A percentile compares a stretch with the other conserved stretches of the same genome.
Conservation (phyloP, 2,329 filamentous ascomycete genomes). For the Fusarium falciforme region DNA sequence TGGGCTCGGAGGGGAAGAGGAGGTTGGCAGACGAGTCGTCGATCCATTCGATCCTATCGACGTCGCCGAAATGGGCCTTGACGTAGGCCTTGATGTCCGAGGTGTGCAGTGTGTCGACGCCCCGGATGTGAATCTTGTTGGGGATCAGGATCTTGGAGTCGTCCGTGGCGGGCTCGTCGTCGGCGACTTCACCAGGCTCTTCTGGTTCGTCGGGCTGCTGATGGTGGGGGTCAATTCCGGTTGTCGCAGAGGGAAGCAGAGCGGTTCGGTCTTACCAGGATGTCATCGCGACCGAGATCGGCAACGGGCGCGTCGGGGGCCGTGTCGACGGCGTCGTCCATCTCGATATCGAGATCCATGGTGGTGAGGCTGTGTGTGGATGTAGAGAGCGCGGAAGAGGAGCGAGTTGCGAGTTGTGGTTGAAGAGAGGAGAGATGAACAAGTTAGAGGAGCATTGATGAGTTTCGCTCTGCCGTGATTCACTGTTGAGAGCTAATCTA, state of each 20-base stretch:
- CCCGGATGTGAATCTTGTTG: slow-evolving; percentile 83
- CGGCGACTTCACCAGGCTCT: slow-evolving; percentile 53
- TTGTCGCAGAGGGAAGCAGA: neutral
- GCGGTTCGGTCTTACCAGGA: slow-evolving; percentile 47
- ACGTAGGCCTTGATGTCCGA: slow-evolving; percentile 83
- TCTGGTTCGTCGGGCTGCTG: slow-evolving; percentile 52
- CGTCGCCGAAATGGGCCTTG: slow-evolving; percentile 70
- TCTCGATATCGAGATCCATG: slow-evolving; percentile 79
- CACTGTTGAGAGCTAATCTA: neutral
- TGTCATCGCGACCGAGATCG: slow-evolving; percentile 50
- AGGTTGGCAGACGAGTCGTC: slow-evolving; percentile 93
- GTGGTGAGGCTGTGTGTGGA: neutral
- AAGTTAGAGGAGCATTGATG: neutral
- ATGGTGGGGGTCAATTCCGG: slow-evolving; percentile 25
- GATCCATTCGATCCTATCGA: slow-evolving; percentile 87
- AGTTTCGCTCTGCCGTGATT: neutral
- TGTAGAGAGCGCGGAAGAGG: neutral
- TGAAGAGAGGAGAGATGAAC: neutral
- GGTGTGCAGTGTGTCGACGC: slow-evolving; percentile 84
- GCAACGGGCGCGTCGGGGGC: slow-evolving; percentile 41
- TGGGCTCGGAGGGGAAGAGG: slow-evolving; percentile 71
- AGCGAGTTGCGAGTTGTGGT: neutral
- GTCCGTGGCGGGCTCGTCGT: slow-evolving; percentile 46
- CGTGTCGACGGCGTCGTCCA: slow-evolving; percentile 69
- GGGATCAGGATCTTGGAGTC: slow-evolving; percentile 47